Evolutionary conservation across 352 stramenopile species (phyloP), one percentile per base, ranked within the genome.

Genomic region (Pythium plurisporium): DNA sequence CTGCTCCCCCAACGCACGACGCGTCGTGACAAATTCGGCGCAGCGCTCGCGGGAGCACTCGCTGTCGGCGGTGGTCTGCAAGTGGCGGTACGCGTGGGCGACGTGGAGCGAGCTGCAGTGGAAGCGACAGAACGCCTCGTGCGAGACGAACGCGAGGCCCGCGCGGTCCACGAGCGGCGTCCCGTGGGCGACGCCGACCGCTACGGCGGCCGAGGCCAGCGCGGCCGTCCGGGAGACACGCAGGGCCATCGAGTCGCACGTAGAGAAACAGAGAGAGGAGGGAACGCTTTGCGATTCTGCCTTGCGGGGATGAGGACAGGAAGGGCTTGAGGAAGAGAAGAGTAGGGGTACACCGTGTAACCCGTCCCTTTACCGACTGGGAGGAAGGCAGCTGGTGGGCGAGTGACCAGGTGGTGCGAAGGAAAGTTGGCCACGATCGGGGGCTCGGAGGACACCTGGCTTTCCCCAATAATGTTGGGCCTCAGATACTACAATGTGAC

Each of bases 71-170:
- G 19, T 14, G 20, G 48, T 59, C 14, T 61, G 59, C 25, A 85
- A 53, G 20, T 79, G 62, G n/a, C 70, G 62, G 46, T 79, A 80
- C 27, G 53, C 12, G 17, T 47, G 50, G 11, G 11, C 37, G 5
- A 47, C 34, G 7, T 55, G 59, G n/a, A 27, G 51, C 15, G 59
- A 23, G 10, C 64, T 76, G 67, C 79, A 90, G 70, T 90, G 73
- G 64, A 78, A 74, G 31, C 60, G 45, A 59, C 80, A 88, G 56
- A 86, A 73, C 15, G 80, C 69, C 19, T 66, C 66, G 8, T 45
- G 17, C n/a, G 67, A 71, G 20, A 49, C 59, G 38, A 87, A 90
- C 23, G 52, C 50, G 17, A 89, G 62, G 0, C 74, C 79, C 9
- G 68, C 40, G 15, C 50, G 45, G 59, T 89, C 79, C 27, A 70